Base-by-base conservation (phyloP, 176 grass and related monocot species). In the Carex littledalei region DNA sequence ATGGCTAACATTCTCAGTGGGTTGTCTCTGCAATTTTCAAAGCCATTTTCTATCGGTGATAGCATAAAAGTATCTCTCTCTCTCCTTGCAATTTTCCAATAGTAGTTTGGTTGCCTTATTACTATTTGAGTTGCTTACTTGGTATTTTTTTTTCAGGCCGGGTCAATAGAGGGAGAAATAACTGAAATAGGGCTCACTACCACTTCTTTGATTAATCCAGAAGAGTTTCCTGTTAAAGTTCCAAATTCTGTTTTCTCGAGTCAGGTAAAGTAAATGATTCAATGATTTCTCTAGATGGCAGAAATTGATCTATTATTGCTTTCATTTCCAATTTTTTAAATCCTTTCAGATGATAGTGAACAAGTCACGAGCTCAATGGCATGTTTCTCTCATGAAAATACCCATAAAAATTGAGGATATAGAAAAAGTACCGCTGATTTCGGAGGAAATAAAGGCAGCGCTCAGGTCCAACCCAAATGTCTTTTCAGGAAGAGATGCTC, bases 211-310 rank as follows among this genome's bases (percentile, higher is more conserved):
- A 85, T 90, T 64, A 91, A 89, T 86, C 73, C 92, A 79, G 94
- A 97, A 81, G 89, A 97, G 84, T 88, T 91, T 64, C 94, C 94
- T 58, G 91, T 97, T 77, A 87, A 90, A 88, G 90, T 97, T 43
- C 94, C 94, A 29, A 97, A 97, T 55, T 92, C 90, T 78, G 26
- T 97, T 75, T 97, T 97, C 78, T 90, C 92, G 50, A 97, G 94
- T 88, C 90, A 97, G 94, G 94, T 97, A 85, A 68, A 26, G 21
- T 71, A 49, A 82, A 35, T 71, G 50, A 65, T 74, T 84, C 16
- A 31, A 29, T 74, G 6, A 54, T 55, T 77, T 29, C 45, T 54
- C 21, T 31, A 31, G 12, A 54, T 55, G 5, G 31, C 49, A 32
- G 5, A 21, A 55, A 22, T 77, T 54, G 13, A 55, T 29, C 53